Evolutionary conservation across 1,284 basidiomycete genomes (phyloP), one percentile per base, ranked within the genome.

Genomic region (Stygiomarasmius scandens): DNA sequence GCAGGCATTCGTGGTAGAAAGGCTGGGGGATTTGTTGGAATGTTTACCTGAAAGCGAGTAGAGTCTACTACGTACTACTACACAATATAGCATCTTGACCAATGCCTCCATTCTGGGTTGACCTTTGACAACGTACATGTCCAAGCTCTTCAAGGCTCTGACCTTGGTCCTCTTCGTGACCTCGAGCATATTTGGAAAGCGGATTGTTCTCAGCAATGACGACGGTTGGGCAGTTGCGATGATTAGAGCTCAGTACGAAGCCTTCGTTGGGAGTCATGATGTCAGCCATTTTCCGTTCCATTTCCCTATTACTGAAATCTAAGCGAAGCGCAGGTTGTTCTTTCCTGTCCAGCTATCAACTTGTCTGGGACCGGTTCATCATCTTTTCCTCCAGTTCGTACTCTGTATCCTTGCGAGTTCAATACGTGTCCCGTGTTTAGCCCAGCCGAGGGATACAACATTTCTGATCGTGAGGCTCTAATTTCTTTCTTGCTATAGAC

Each of bases 221-320:
- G 74, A 74, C 52, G 74, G 77, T 16, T 80, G 77, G 77, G 76
- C 77, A 4, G 71, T 70, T 5, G 76, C 75, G 12, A 70, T 73
- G 55, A 71, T 78, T 43, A 75, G 77, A 36, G 75, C 75, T 12
- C 71, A 76, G 54, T 70, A 74, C 54, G 66, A 70, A 24, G 73
- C 70, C 1, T 65, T 78, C 20, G 67, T 63, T 12, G 62, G 63
- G 22, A 77, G 76, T 25, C 78, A 71, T 59, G 62, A 79, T 49
- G 80, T 81, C 25, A 12, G 78, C 65, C 38, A 14, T 14, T 8
- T 10, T 49, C 12, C n/a, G 6, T 38, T 46, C 11, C 51, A 27
- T 19, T 38, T 19, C n/a, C 23, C 19, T 49, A 16, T 12, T 51
- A 24, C 32, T 27, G 22, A 23, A 24, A 38, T 52, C 20, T 49